These are phyloP conservation scores for Grosmannia huntii DNA, from an alignment of 2,329 filamentous ascomycete genomes.

Conservation along the genomic window DNA sequence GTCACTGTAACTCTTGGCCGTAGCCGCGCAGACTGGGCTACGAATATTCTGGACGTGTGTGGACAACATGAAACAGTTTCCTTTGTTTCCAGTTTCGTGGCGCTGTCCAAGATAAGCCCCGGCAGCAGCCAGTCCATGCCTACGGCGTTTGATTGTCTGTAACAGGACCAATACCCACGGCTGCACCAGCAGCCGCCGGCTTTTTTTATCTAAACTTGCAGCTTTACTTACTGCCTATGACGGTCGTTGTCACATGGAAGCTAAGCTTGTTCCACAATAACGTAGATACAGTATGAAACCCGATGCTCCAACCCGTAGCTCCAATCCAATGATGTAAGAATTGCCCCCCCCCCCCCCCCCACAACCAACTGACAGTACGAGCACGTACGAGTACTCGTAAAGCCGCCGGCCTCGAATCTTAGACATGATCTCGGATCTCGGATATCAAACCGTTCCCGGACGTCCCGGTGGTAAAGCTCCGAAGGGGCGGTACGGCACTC, in stretches of 20 bases:
- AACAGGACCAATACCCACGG: background rate
- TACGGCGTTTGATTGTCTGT: background rate
- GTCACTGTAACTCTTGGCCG: background rate
- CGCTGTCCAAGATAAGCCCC: background rate
- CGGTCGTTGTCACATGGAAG: background rate
- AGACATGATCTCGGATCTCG: background rate
- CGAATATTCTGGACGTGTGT: no score
- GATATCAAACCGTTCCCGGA: background rate
- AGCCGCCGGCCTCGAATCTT: background rate
- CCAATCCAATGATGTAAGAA: background rate
- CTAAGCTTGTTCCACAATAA: background rate
- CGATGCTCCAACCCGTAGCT: background rate
- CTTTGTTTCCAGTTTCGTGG: background rate
- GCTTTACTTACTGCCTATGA: background rate
- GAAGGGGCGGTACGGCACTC: background rate
- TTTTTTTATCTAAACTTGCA: background rate
- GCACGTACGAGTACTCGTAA: no score
- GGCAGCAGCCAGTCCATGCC: background rate
- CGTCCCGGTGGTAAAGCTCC: background rate
- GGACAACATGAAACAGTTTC: no score
- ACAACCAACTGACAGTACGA: background rate
- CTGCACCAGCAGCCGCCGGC: background rate
- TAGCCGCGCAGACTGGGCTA: background rate
- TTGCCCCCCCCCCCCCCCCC: background rate
- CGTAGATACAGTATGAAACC: background rate